Percentiles rank a stretch among this genome's conserved stretches.
These are phyloP conservation scores for Eustoma russellianum DNA, from an alignment of 257 asterid genomes.

Conservation along the genomic window DNA sequence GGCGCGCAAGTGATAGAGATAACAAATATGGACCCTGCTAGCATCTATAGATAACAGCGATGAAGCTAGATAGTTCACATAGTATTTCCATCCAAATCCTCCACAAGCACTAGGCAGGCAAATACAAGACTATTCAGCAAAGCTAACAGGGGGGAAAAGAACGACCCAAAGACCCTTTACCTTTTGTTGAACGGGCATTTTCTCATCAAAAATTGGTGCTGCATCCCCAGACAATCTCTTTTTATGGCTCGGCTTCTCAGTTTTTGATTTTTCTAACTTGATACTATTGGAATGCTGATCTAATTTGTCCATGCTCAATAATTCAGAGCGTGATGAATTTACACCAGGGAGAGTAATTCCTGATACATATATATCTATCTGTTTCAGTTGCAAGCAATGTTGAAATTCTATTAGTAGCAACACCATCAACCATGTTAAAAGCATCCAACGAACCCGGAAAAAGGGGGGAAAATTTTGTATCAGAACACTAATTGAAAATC, in stretches of 20 bases:
- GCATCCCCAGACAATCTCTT: slow-evolving; percentile 57
- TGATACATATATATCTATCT: slow-evolving; percentile 20
- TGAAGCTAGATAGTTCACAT: background rate
- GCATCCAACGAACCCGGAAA: no score
- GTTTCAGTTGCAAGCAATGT: slow-evolving; percentile 8
- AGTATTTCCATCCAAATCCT: background rate
- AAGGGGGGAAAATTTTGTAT: no score
- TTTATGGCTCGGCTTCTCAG: slow-evolving; percentile 50
- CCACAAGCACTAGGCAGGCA: background rate
- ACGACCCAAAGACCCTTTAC: slow-evolving; percentile 23
- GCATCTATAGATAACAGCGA: no score
- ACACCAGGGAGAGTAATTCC: slow-evolving; percentile 45
- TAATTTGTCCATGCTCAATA: slow-evolving; percentile 28
- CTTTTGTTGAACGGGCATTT: slow-evolving; percentile 68
- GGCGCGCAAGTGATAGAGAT: no score
- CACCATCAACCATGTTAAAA: background rate
- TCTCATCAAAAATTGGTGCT: slow-evolving; percentile 66
- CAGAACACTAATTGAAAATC: background rate
- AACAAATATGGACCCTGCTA: no score
- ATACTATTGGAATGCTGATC: slow-evolving; percentile 23
- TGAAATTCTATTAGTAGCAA: background rate
- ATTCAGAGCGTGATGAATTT: slow-evolving; percentile 40
- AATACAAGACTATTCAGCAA: background rate
- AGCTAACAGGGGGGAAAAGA: background rate
- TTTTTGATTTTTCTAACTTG: slow-evolving; percentile 52